Evolutionary conservation across 495 filamentous ascomycete species (phyloP).

Genomic region (Oleoguttula mirabilis): DNA sequence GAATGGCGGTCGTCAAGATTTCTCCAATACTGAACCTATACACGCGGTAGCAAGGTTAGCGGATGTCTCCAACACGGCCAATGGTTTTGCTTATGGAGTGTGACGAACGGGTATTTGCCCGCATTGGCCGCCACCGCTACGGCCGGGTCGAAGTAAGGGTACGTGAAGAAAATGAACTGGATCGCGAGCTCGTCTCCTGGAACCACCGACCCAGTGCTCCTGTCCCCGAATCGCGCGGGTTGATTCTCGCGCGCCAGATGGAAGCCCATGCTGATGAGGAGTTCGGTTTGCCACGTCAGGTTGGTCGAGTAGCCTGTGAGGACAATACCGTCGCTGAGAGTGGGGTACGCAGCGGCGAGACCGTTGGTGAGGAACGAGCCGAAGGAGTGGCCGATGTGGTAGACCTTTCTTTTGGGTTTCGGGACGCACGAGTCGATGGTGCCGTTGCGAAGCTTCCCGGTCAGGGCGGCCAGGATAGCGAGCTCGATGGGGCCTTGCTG

Average conservation of each 20-base stretch:
- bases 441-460: conserved; percentile 15
- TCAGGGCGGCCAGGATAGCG: conserved; percentile 13
- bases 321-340: conserved; percentile 17
- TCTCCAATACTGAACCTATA: conserved; percentile 9
- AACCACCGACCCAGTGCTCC: conserved; percentile 10
- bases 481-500: conserved; percentile 14
- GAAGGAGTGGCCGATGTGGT: conserved; percentile 19
- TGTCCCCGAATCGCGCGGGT: conserved; percentile 12
- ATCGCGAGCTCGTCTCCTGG: conserved; percentile 12
- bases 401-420: conserved; percentile 12
- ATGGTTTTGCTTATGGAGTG: no score
- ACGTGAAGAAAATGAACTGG: conserved; percentile 18
- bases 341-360: conserved; percentile 19
- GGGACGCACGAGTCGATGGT: conserved; percentile 3
- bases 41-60: no score
- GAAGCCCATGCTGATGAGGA: conserved; percentile 4
- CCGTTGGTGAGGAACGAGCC: conserved; percentile 13
- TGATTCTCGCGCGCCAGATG: conserved; percentile 13
- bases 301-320: conserved; percentile 10
- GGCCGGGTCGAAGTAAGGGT: conserved; percentile 14
- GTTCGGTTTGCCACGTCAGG: neutral
- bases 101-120: conserved; percentile 7
- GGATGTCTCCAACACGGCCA: no score
- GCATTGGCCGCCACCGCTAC: conserved; percentile 6
- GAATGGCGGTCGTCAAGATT: conserved; percentile 2